Base-by-base conservation (phyloP, 179 eudicot species). In the Drosera spatulata region DNA sequence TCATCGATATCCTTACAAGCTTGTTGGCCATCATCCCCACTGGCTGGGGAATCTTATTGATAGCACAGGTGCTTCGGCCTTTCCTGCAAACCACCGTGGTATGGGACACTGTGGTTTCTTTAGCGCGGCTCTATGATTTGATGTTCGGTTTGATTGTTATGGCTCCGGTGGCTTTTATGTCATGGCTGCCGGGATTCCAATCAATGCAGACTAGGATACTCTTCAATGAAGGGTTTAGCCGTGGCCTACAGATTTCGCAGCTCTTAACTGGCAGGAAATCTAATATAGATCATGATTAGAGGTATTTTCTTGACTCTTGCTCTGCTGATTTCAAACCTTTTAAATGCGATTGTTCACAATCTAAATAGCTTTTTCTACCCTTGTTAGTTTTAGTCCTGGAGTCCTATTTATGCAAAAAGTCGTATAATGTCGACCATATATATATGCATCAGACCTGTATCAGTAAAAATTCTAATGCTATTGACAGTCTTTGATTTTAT, bases 181-280 rank as follows among this genome's bases (percentile, higher is more conserved):
- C 97, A 6, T 94, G 99, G 99, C 85, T 85, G 85, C 99, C 99
- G 60, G 96, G 99, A 37, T 94, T 94, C 64, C 97, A 94, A 71
- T 59, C 95, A 2, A 94, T 94, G 97, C 99, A 90, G 69, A 94
- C 96, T 56, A 79, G 99, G 77, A 94, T 90, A 57, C 78, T 93
- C 43, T 93, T 90, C 68, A 93, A 93, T 51, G 94, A 93, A 55
- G 99, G 88, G 44, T 93, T 93, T 69, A 89, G 97, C 65, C 67
- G 99, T 63, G 99, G 97, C n/a, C 94, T 90, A 37, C 94, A 86
- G 50, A 93, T 93, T 45, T 93, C 95, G 43, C 87, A 82, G 49
- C 82, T 93, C 71, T 75, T 93, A 46, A 73, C 90, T 33, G 96
- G 90, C 73, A 84, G 82, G 74, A 84, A 73, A 41, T 61, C 68